Evolutionary conservation across 352 stramenopile species (phyloP), one percentile per base, ranked within the genome.

Genomic region (Lagenidium sp.): DNA sequence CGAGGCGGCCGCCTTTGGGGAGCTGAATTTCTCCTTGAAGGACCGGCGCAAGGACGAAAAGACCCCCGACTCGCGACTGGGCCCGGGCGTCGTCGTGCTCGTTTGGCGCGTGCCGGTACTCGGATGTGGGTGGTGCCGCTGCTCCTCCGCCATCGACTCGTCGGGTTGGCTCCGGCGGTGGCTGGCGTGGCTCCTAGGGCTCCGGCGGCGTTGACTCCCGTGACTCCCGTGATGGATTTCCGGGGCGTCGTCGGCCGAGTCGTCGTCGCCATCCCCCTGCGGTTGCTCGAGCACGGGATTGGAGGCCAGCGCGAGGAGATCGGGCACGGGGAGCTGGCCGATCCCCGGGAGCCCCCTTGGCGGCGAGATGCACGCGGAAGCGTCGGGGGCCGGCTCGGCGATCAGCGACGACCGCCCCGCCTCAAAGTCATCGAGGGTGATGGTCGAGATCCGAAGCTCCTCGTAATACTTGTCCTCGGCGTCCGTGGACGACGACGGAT

Each of bases 341-440:
- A 40, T 15, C n/a, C 29, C 16, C n/a, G n/a, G n/a, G n/a, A n/a
- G n/a, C n/a, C n/a, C n/a, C n/a, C n/a, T n/a, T n/a, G n/a, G n/a
- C n/a, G n/a, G n/a, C n/a, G n/a, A n/a, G n/a, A n/a, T n/a, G n/a
- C n/a, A n/a, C 12, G 37, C 13, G 7, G 32, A 12, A 8, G 24
- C 12, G 1, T 18, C 20, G 25, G 7, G n/a, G 8, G 21, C 22
- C 13, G 28, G 35, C 19, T 36, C 15, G 35, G 20, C 4, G 12
- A 38, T 7, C 28, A 31, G 47, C 31, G 54, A 43, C 4, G 19
- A 15, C n/a, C 44, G 61, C 20, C 70, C 68, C 25, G 60, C 55
- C 20, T 78, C 70, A 53, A 85, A 85, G 18, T 88, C 68, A 29
- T 84, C 72, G 6, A 84, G 32, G 16, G 70, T 84, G 20, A 84